Base-by-base conservation (phyloP, 345 rosid genomes). In the Lumnitzera littorea region DNA sequence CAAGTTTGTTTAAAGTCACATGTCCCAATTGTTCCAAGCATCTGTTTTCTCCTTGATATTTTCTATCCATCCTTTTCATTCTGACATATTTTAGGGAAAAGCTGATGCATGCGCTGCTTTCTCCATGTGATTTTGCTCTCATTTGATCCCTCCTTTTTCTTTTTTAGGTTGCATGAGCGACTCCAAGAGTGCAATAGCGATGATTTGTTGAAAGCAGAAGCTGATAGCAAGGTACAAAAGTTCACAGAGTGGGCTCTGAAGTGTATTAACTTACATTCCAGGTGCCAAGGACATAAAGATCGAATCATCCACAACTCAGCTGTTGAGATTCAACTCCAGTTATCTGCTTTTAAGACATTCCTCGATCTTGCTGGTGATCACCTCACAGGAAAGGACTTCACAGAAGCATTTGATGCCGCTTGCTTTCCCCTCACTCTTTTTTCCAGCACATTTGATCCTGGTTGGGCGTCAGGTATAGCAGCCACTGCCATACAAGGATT, bases 321-420 rank as follows among this genome's bases (percentile, higher is more conserved):
- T 36, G 83, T 77, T 66, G 95, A 94, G 82, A 89, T 89, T 71
- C 95, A 89, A 73, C 94, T 85, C 59, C 99, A 86, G 71, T 73
- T 94, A 58, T 78, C 97, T 50, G 99, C 97, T 62, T 94, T 94
- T 84, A 89, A 90, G 82, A 72, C 72, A 13, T 94, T 94, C 76
- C 70, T 94, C 62, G 97, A 94, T 76, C 83, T 89, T 57, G 90
- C 90, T 2, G 95, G 97, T 68, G 83, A 82, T 68, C 90, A 85
- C 58, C 90, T 94, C 41, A 82, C 96, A 0, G 99, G 99, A 64
- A 94, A 89, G 71, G 99, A 94, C 84, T 94, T 89, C 75, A 89
- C 99, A 0, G 99, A 94, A 81, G 99, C 97, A 20, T 94, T 94
- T 78, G 99, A 90, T 64, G 97, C 99, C 4, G 99, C 99, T 56